phyloP scores from a whole-genome alignment of 2,329 filamentous ascomycete species.

The Fusarium vanettenii region DNA sequence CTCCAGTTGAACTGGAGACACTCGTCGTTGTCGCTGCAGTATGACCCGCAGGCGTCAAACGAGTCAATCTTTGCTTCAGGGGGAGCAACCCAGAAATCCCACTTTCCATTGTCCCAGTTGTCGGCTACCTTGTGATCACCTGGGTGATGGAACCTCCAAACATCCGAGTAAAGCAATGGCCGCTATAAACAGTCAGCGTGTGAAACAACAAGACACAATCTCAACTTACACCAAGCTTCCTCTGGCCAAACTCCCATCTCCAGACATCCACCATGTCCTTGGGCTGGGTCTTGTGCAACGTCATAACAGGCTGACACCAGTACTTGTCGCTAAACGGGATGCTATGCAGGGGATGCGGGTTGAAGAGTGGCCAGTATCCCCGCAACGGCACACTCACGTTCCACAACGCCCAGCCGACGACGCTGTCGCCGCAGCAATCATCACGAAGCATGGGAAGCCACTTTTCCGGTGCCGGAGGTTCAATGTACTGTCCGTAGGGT shows the following conservation, averaged over 20 bases:
- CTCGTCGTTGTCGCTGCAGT: conserved; percentile 39
- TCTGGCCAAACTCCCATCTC: conserved; percentile 55
- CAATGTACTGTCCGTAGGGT: conserved; percentile 51
- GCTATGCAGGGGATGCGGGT: conserved; percentile 61
- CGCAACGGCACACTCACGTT: conserved; percentile 57
- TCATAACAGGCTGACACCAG: conserved; percentile 64
- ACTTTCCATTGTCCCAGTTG: conserved; percentile 49
- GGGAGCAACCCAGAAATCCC: conserved; percentile 44
- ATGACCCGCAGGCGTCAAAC: conserved; percentile 43
- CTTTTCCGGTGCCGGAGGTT: conserved; percentile 51
- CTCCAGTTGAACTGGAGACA: conserved; percentile 49
- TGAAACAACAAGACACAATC: neutral
- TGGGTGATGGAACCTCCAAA: conserved; percentile 52
- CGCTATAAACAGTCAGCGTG: conserved; percentile 41
- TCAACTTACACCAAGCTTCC: conserved; percentile 47
- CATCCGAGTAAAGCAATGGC: conserved; percentile 52
- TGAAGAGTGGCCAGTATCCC: conserved; percentile 63
- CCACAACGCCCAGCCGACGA: conserved; percentile 60
- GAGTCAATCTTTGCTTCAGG: conserved; percentile 42
- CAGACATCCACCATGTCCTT: conserved; percentile 62
- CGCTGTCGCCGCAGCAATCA: conserved; percentile 66
- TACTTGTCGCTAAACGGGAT: conserved; percentile 59
- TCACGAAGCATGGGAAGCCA: conserved; percentile 55
- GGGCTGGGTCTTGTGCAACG: conserved; percentile 59
- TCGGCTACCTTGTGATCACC: conserved; percentile 36